Evolutionary conservation across 176 grass and related monocot species (phyloP), one percentile per base, ranked within the genome.

Genomic region (Thalia dealbata): DNA sequence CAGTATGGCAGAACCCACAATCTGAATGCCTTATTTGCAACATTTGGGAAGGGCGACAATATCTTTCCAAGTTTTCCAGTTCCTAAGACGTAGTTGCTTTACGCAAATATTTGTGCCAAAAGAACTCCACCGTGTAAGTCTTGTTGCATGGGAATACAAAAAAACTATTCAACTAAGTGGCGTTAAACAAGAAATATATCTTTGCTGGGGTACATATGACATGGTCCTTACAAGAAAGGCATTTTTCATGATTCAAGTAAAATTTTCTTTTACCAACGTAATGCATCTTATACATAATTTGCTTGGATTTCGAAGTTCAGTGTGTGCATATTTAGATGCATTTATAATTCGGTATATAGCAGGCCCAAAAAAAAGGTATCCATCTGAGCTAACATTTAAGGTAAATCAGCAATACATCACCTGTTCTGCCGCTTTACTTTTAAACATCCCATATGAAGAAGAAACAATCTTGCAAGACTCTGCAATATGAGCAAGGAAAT

Each of bases 391-490:
- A 44, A 22, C 41, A 27, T 46, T 50, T 25, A 50, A 48, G 15
- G 22, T 14, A 30, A 72, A 23, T 19, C 15, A 10, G 0, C 0
- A 30, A 72, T 54, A 24, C 22, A 54, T 52, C 67, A 99, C 95
- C 95, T 99, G 90, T 87, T 99, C 88, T 67, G 78, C 81, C 38
- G 95, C 90, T 85, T 99, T 91, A 70, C 86, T 87, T 83, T 91
- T 95, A 83, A 99, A 99, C 38, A 80, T 81, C 78, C 79, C 83
- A 51, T 99, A 99, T 52, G 95, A 95, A 9, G 90, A 88, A 3
- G 90, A 85, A 50, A 95, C 95, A 35, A 95, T 88, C 72, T 88
- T 95, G 88, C 85, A 87, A 52, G 95, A 99, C 71, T 99, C 95
- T 25, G 77, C 90, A 2, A 99, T 81, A 67, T 99, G 90, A 44